A percentile compares a stretch with the other conserved stretches of the same genome.
Evolutionary conservation across 768 basidiomycete genomes (phyloP).

Genomic region (Sarcodon aspratus): DNA sequence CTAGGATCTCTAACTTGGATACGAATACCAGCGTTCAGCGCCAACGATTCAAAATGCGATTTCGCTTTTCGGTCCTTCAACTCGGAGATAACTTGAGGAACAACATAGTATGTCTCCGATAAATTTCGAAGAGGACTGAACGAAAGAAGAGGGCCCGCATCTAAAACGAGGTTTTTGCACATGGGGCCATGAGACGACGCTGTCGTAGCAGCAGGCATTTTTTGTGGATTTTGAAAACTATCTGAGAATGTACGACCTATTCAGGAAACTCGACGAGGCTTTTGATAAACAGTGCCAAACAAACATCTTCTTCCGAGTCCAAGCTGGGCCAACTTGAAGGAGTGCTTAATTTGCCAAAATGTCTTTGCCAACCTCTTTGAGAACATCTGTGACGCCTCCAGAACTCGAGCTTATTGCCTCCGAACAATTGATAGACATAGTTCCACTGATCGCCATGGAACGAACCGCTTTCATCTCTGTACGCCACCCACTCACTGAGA

Average conservation of each 20-base stretch:
- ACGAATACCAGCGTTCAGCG: conserved; percentile 63
- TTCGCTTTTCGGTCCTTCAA: conserved; percentile 81
- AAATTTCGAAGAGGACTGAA: conserved; percentile 84
- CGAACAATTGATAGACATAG: conserved; percentile 75
- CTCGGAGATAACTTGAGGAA: conserved; percentile 84
- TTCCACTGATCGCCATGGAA: conserved; percentile 86
- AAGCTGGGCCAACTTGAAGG: neutral
- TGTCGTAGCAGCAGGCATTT: neutral
- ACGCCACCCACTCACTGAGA: conserved; percentile 9
- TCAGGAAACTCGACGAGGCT: neutral
- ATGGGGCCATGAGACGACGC: conserved; percentile 21
- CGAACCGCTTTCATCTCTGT: conserved; percentile 88
- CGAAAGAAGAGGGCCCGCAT: conserved; percentile 88
- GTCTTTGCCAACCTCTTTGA: conserved; percentile 68
- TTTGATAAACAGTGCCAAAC: neutral
- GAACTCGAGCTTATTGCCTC: conserved; percentile 86
- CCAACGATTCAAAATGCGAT: conserved; percentile 76
- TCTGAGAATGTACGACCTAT: neutral
- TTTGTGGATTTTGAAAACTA: neutral
- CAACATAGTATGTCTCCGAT: conserved; percentile 76
- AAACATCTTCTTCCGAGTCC: neutral
- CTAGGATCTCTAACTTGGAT: conserved; percentile 64
- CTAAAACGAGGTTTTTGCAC: conserved; percentile 78
- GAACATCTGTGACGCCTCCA: conserved; percentile 64
- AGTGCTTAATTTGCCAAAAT: conserved; percentile 23